Conservation (phyloP, 179 eudicot species). For the Kewa caespitosa region DNA sequence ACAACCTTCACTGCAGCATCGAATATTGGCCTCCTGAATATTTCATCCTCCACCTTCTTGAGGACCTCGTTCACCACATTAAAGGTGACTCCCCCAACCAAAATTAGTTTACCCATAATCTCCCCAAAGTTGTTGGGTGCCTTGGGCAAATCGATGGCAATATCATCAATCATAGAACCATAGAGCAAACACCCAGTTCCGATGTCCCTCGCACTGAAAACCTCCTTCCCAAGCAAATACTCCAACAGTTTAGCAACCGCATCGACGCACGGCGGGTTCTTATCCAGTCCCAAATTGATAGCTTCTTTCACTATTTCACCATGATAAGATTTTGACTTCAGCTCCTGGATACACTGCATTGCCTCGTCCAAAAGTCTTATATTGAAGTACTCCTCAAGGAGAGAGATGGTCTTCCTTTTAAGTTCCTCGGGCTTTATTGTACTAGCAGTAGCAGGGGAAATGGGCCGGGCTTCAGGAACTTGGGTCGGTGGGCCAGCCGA, state of each 20-base stretch:
- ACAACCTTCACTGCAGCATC: constrained; percentile 44
- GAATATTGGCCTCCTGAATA: constrained; percentile 54
- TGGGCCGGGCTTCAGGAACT: constrained; percentile 29
- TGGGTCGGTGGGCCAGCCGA: constrained; percentile 27
- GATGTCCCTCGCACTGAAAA: constrained; percentile 52
- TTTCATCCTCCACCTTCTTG: constrained; percentile 64
- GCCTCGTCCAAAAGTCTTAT: constrained; percentile 78
- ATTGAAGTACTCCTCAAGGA: constrained; percentile 80
- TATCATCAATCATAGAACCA: constrained; percentile 66
- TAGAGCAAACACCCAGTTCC: constrained; percentile 64
- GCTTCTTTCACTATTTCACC: constrained; percentile 76
- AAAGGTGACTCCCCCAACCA: constrained; percentile 60
- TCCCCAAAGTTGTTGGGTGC: constrained; percentile 87
- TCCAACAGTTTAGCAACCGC: constrained; percentile 68
- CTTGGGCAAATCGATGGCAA: constrained; percentile 84
- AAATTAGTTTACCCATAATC: constrained; percentile 58
- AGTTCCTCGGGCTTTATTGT: constrained; percentile 52
- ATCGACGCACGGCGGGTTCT: constrained; percentile 72
- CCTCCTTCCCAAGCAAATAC: constrained; percentile 57
- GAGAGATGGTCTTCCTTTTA: constrained; percentile 59
- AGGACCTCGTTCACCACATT: constrained; percentile 59
- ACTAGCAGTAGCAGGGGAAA: constrained; percentile 7
- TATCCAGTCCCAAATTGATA: constrained; percentile 68
- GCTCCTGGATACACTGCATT: constrained; percentile 69
- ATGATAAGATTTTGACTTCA: constrained; percentile 68